phyloP scores from a whole-genome alignment of 2,329 filamentous ascomycete genomes.

The Pezicula neosporulosa region DNA sequence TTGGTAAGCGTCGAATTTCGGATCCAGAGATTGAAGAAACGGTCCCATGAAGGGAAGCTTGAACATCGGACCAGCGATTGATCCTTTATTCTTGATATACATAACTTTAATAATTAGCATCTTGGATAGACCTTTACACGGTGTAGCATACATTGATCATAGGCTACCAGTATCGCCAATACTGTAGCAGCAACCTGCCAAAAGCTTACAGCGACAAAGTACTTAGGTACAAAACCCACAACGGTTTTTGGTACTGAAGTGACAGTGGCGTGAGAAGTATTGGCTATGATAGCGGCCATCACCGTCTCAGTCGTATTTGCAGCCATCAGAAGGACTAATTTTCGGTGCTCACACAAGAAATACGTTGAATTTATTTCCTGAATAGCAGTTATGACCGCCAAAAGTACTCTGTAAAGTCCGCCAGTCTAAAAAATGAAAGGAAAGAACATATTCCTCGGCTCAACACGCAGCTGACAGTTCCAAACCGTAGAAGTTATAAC shows the following conservation, averaged over 20 bases:
- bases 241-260: neutral
- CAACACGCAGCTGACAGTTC: too few species aligned
- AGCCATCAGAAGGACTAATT: too few species aligned
- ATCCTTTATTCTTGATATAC: slow-evolving; percentile 59
- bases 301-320: slow-evolving; percentile 1
- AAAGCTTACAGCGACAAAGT: slow-evolving; percentile 1
- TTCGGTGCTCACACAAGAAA: too few species aligned
- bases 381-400: too few species aligned
- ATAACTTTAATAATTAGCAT: slow-evolving; percentile 38
- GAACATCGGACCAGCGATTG: slow-evolving; percentile 59
- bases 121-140: neutral
- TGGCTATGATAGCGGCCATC: neutral
- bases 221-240: neutral
- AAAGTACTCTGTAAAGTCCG: too few species aligned
- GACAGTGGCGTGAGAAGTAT: neutral
- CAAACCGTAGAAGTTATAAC: too few species aligned
- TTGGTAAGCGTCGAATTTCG: slow-evolving; percentile 70
- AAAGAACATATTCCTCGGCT: too few species aligned
- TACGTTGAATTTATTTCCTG: too few species aligned
- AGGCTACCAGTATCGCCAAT: slow-evolving; percentile 30
- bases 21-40: slow-evolving; percentile 71
- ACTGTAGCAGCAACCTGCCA: slow-evolving; percentile 31
- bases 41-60: slow-evolving; percentile 72
- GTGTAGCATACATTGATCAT: slow-evolving; percentile 35
- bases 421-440: too few species aligned